Evolutionary conservation across 495 filamentous ascomycete species (phyloP), one percentile per base, ranked within the genome.

Genomic region (Extremus antarcticus): DNA sequence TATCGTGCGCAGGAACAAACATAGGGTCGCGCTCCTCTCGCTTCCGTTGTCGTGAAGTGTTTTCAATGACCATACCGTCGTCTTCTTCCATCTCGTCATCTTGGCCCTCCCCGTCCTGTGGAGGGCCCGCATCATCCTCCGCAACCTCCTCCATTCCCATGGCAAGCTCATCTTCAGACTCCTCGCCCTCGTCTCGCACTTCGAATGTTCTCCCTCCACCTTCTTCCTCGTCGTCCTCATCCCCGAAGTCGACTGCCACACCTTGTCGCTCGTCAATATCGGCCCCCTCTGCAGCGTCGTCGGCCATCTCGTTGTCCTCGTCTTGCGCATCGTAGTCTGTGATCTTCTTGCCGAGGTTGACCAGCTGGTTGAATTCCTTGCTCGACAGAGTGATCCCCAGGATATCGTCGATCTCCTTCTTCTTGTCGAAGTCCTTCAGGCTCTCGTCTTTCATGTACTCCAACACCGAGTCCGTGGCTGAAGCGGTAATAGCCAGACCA

Each of bases 301-400:
- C 79, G 24, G 78, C 86, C 82, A 90, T 87, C 35, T 89, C 82
- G 55, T 95, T 92, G 63, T 96, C 91, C 23, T 98, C 92, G 63
- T 96, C 91, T 65, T 96, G 90, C 25, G 87, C 88, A 69, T 95
- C 87, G 73, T 96, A 99, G 69, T 99, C 92, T 25, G 94, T 97
- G 61, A 99, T 95, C 70, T 99, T 99, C 75, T 97, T 99, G 29
- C 91, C 88, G 4, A 99, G 76, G 66, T 95, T 99, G 48, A 97
- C 84, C 47, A 97, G 73, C 70, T 97, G 92, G 63, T 96, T 97
- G 70, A 95, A 99, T 64, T 94, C 84, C 66, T 97, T 95, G 0
- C 87, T 81, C 29, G 78, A 82, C 76, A 94, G 83, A 0, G 81
- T 83, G 9, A 76, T 78, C 23, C 91, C 94, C 40, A 99, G 66